phyloP scores from a whole-genome alignment of 2,329 filamentous ascomycete species.

The Penicillium paneum region DNA sequence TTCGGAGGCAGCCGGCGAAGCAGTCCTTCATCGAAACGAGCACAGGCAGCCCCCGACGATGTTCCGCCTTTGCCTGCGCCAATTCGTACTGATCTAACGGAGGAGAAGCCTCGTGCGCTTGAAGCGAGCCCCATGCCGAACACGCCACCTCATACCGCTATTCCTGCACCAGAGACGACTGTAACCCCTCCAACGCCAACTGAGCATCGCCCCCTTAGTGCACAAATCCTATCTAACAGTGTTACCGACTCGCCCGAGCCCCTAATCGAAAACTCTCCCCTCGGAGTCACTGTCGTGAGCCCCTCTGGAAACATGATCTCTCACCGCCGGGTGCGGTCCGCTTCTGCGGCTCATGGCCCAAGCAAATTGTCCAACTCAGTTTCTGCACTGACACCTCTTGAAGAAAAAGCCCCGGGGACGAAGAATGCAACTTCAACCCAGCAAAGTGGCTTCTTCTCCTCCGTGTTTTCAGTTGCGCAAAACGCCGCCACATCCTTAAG shows the following conservation, averaged over 20 bases:
- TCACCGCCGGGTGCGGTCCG: conserved; percentile 62
- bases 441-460: conserved; percentile 78
- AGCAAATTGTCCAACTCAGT: conserved; percentile 84
- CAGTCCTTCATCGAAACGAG: conserved; percentile 35
- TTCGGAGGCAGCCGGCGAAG: conserved; percentile 38
- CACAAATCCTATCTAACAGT: conserved; percentile 30
- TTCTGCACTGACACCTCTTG: conserved; percentile 69
- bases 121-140: conserved; percentile 27
- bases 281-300: conserved; percentile 55
- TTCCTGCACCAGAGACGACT: conserved; percentile 52
- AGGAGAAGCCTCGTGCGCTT: conserved; percentile 23
- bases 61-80: conserved; percentile 35
- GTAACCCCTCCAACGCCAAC: conserved; percentile 64
- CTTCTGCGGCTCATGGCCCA: conserved; percentile 58
- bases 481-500: conserved; percentile 81
- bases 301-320: conserved; percentile 69
- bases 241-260: conserved; percentile 43
- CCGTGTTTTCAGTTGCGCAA: conserved; percentile 87
- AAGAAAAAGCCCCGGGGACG: conserved; percentile 54
- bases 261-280: conserved; percentile 27
- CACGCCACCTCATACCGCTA: conserved; percentile 33
- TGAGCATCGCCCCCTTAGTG: conserved; percentile 41
- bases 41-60: conserved; percentile 27
- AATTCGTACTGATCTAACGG: conserved; percentile 31
- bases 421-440: conserved; percentile 56